Conservation (phyloP, 2,329 filamentous ascomycete genomes). For the Tolypocladium tropicale region DNA sequence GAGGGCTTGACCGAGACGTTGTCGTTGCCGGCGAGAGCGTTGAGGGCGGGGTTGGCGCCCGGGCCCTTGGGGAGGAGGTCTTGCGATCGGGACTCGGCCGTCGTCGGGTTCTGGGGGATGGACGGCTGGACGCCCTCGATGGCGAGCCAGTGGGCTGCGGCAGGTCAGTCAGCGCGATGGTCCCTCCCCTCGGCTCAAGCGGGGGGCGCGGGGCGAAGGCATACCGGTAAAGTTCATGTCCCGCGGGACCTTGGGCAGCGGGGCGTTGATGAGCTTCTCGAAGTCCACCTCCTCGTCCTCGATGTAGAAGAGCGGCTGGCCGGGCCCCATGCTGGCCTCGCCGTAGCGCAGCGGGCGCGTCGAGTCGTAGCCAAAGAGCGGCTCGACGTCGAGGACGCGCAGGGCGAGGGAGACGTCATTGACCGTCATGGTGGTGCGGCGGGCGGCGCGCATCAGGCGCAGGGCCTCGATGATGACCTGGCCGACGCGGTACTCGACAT, state of each 20-base stretch:
- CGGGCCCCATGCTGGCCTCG: constrained; percentile 85
- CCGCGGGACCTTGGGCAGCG: constrained; percentile 85
- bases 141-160: constrained; percentile 84
- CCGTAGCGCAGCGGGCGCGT: constrained; percentile 82
- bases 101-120: constrained; percentile 91
- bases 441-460: constrained; percentile 89
- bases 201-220: constrained; percentile 11
- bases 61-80: constrained; percentile 86
- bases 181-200: not conserved
- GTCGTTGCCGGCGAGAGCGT: constrained; percentile 75
- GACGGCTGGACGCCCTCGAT: constrained; percentile 95
- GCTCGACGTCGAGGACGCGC: constrained; percentile 81
- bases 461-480: constrained; percentile 90
- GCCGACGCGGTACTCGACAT: constrained; percentile 89
- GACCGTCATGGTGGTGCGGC: constrained; percentile 77
- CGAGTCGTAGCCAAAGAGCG: constrained; percentile 92
- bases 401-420: constrained; percentile 84
- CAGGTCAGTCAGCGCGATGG: constrained; percentile 1
- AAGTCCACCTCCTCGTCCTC: constrained; percentile 99
- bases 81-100: constrained; percentile 70
- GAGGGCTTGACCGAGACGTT: constrained; percentile 77
- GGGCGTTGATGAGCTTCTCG: constrained; percentile 95
- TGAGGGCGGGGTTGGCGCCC: constrained; percentile 71
- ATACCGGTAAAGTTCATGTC: constrained; percentile 86
- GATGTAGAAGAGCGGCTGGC: constrained; percentile 92